These are phyloP conservation scores for Phytophthora foliorum DNA, from an alignment of 352 stramenopile species.

Conservation along the genomic window DNA sequence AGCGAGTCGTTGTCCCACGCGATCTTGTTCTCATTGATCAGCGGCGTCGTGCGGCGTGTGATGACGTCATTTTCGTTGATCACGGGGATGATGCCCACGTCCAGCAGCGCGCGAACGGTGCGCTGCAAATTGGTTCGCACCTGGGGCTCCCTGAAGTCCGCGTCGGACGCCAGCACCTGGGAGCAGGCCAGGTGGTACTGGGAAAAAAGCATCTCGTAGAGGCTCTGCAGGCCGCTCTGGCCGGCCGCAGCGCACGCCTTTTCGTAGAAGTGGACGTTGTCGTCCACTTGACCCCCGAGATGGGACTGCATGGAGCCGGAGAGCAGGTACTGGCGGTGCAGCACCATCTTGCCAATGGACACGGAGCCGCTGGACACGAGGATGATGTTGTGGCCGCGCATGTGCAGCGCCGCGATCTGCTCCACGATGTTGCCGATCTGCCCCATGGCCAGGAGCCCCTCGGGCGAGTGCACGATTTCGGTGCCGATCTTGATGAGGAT, in stretches of 20 bases:
- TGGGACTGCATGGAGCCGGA: constrained; percentile 89
- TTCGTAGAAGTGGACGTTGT: constrained; percentile 73
- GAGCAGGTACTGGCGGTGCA: constrained; percentile 85
- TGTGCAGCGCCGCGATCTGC: constrained; percentile 85
- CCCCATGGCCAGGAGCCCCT: constrained; percentile 83
- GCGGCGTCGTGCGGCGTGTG: constrained; percentile 65
- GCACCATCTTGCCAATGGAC: constrained; percentile 82
- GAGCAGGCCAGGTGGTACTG: constrained; percentile 89
- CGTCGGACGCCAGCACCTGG: constrained; percentile 83
- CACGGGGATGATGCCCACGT: constrained; percentile 87
- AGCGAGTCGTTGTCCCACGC: constrained; percentile 91
- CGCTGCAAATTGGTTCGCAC: constrained; percentile 75
- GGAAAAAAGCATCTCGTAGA: constrained; percentile 90
- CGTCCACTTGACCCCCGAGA: constrained; percentile 66
- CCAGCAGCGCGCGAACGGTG: constrained; percentile 71
- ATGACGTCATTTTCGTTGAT: constrained; percentile 92
- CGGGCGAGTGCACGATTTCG: constrained; percentile 85
- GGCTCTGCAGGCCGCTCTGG: constrained; percentile 83
- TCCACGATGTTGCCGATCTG: constrained; percentile 89
- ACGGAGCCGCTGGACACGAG: constrained; percentile 87
- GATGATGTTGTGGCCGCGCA: constrained; percentile 86
- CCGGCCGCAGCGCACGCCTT: constrained; percentile 77
- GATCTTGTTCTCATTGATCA: constrained; percentile 69
- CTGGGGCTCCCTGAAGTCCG: constrained; percentile 74
- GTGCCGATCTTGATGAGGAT: constrained; percentile 90